Evolutionary conservation across 805 yeast genomes (phyloP).

Genomic region (Yarrowia alimentaria): DNA sequence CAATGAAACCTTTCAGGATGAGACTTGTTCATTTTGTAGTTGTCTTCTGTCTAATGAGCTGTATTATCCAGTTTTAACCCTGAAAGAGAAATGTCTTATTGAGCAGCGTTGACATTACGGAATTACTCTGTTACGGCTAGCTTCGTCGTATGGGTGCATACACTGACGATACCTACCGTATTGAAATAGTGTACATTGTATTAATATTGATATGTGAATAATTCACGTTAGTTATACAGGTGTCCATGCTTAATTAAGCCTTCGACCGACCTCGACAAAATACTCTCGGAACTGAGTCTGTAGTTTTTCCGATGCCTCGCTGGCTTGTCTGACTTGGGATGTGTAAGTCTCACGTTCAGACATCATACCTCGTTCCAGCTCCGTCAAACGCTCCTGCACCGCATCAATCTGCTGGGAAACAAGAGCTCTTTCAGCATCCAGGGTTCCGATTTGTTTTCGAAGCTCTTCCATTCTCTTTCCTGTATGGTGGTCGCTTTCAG

Average conservation of each 20-base stretch:
- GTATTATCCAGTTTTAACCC: too few relatives aligned
- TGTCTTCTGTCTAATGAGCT: too few relatives aligned
- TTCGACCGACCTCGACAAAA: conserved; percentile 5
- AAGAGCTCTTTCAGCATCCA: conserved; percentile 14
- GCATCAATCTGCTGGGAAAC: conserved; percentile 6
- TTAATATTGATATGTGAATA: not conserved
- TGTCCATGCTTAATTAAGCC: conserved; percentile 1
- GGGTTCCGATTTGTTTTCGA: conserved; percentile 13
- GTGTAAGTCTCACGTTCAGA: not conserved
- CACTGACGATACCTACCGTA: too few relatives aligned
- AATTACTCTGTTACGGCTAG: too few relatives aligned
- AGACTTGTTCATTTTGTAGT: too few relatives aligned
- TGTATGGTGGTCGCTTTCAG: conserved; percentile 8
- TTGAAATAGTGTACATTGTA: not conserved
- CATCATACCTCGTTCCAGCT: conserved; percentile 1
- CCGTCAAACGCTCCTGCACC: conserved; percentile 4
- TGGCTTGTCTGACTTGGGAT: conserved; percentile 2
- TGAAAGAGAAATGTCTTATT: too few relatives aligned
- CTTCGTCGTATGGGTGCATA: too few relatives aligned
- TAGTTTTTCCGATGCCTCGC: conserved; percentile 10
- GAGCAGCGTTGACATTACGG: too few relatives aligned
- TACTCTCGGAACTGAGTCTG: conserved; percentile 23
- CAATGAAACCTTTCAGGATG: too few relatives aligned
- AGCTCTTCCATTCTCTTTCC: conserved; percentile 11
- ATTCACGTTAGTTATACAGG: conserved; percentile 6